phyloP scores from a whole-genome alignment of 805 yeast species.

The Spathaspora boniae region DNA sequence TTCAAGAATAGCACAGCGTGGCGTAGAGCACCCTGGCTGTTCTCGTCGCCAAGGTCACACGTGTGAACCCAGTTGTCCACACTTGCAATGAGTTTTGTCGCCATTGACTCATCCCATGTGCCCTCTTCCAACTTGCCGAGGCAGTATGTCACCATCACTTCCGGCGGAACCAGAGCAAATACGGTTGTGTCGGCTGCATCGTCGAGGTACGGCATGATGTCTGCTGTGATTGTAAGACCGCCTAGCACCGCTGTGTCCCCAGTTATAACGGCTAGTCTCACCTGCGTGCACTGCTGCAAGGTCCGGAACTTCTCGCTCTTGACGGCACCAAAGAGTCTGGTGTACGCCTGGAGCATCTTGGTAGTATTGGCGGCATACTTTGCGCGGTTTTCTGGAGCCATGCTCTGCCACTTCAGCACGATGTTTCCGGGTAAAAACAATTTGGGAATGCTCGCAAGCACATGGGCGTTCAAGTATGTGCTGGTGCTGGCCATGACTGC shows the following conservation, averaged over 20 bases:
- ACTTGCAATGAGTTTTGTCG: too few relatives aligned
- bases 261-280: conserved; percentile 13
- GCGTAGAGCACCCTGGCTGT: too few relatives aligned
- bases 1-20: too few relatives aligned
- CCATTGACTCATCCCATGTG: too few relatives aligned
- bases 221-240: conserved; percentile 5
- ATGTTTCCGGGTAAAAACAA: conserved; percentile 16
- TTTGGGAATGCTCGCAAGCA: conserved; percentile 13
- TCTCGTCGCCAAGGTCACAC: too few relatives aligned
- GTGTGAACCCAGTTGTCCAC: too few relatives aligned
- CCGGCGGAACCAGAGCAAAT: too few relatives aligned
- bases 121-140: too few relatives aligned
- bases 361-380: conserved; percentile 20
- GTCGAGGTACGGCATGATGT: conserved; percentile 5
- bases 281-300: conserved; percentile 9
- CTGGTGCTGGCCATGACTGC: conserved; percentile 11
- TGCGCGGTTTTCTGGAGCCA: conserved; percentile 8
- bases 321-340: conserved; percentile 17
- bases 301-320: conserved; percentile 6
- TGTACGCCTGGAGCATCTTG: conserved; percentile 24
- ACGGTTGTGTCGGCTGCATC: too few relatives aligned
- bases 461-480: conserved; percentile 8
- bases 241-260: conserved; percentile 7
- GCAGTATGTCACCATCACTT: too few relatives aligned
- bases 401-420: conserved; percentile 21